Base-by-base conservation (phyloP, 768 basidiomycete genomes). In the Sutorius australiensis region DNA sequence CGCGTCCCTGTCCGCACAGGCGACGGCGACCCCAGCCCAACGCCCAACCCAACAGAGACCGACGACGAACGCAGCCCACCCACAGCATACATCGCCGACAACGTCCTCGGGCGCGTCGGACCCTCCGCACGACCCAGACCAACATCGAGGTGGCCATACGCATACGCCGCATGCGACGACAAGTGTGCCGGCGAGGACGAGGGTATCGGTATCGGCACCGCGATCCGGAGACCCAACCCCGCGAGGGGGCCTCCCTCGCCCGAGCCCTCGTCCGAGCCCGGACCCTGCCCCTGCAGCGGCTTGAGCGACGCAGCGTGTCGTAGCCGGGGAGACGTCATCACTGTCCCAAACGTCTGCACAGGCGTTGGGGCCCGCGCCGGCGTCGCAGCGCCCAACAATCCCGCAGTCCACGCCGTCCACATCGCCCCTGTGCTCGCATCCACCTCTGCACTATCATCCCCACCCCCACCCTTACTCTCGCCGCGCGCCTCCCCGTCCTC, bases 121-220 rank as follows among this genome's bases (percentile, higher is more conserved):
- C 43, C 46, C 11, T 54, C 56, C 19, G 50, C 36, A 9, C 56
- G 60, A 10, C 63, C 64, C 19, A 56, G n/a, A 14, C 60, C 57
- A 6, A 64, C 53, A 24, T 4, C 24, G 24, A 24, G 24, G 24
- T 24, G 24, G 24, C 24, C 24, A 24, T 24, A 24, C 24, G 24
- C 24, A 24, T 24, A 24, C 24, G 24, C 24, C 4, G 24, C 24
- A 24, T 4, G 24, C 24, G 24, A 24, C 24, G 24, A 24, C n/a
- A n/a, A n/a, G n/a, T n/a, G n/a, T n/a, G n/a, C n/a, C n/a, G n/a
- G 48, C 24, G 50, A 24, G 8, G 54, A 11, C 24, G 50, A 69
- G 0, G 84, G 85, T 77, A 86, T 84, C 0, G 84, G 77, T 6
- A 87, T 79, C 31, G 84, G 85, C 78, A 86, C 83, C 0, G 84